Conservation (phyloP, 2,329 filamentous ascomycete genomes). For the Aspergillus japonicus region DNA sequence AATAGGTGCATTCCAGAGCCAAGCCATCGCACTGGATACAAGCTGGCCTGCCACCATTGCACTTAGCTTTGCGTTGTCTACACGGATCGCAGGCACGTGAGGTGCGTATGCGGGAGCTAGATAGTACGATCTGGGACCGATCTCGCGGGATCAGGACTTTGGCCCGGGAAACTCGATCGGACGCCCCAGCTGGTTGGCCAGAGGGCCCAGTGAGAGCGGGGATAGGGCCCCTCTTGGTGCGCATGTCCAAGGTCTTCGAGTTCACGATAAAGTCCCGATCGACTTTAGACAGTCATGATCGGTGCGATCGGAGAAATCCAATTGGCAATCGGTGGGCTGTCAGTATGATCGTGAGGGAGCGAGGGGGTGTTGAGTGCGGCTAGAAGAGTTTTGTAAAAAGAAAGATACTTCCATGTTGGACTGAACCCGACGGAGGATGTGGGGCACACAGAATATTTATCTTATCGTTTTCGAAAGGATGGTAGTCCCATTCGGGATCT, state of each 20-base stretch:
- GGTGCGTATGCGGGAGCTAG: neutral
- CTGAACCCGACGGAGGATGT: neutral
- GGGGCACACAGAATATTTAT: neutral
- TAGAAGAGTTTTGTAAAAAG: neutral
- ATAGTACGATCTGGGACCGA: neutral
- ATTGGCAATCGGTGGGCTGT: neutral
- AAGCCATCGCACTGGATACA: slow-evolving; percentile 1
- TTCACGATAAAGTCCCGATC: neutral
- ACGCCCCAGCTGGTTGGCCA: neutral
- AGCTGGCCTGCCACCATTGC: neutral
- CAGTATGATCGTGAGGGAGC: neutral
- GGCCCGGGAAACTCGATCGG: neutral
- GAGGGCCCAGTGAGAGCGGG: neutral
- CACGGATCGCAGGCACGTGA: neutral
- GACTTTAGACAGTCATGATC: neutral
- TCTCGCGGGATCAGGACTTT: slow-evolving; percentile 6
- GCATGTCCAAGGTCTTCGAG: neutral
- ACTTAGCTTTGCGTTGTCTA: slow-evolving; percentile 6
- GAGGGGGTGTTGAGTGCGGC: neutral
- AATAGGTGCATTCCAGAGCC: neutral
- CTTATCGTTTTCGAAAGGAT: neutral
- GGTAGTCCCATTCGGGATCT: neutral
- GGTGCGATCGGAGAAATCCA: neutral
- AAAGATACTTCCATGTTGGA: neutral
- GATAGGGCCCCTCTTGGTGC: neutral